Evolutionary conservation across 257 asterid species (phyloP).

Genomic region (Plectranthus barbatus): DNA sequence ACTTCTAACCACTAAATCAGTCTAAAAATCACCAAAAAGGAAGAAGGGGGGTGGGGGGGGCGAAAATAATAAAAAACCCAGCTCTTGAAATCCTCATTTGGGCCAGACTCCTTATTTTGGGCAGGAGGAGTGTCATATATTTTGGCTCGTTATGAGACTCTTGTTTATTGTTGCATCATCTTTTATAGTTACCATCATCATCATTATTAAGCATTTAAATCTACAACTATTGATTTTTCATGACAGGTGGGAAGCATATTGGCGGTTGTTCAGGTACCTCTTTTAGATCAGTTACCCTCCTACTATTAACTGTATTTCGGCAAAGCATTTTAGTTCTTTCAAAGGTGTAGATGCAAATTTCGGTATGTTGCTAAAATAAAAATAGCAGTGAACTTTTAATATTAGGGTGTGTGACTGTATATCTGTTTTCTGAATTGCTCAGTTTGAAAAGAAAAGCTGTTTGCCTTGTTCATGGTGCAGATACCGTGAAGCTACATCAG

Average conservation of each 20-base stretch:
- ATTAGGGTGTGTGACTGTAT: background rate
- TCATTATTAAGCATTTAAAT: background rate
- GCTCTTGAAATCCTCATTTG: background rate
- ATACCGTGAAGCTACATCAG: slow-evolving; percentile 51
- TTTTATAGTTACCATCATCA: background rate
- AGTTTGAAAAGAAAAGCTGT: background rate
- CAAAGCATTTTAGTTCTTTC: background rate
- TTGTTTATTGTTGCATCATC: background rate
- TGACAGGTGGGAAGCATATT: slow-evolving; percentile 75
- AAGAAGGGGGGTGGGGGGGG: too few species aligned
- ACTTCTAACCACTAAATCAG: background rate
- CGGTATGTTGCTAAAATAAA: background rate
- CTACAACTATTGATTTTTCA: slow-evolving; percentile 8
- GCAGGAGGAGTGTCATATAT: background rate
- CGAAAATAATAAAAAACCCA: background rate
- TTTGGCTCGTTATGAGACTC: background rate
- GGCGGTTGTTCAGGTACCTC: slow-evolving; percentile 86
- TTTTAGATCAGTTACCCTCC: background rate
- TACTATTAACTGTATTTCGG: background rate
- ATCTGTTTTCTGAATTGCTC: background rate
- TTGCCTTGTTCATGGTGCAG: slow-evolving; percentile 35
- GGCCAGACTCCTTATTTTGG: background rate
- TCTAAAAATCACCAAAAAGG: background rate
- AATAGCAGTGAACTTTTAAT: background rate
- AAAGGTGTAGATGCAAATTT: background rate